Evolutionary conservation across 371 early-diverging fungal species (phyloP), one percentile per base, ranked within the genome.

Genomic region (Batkoa obscura): DNA sequence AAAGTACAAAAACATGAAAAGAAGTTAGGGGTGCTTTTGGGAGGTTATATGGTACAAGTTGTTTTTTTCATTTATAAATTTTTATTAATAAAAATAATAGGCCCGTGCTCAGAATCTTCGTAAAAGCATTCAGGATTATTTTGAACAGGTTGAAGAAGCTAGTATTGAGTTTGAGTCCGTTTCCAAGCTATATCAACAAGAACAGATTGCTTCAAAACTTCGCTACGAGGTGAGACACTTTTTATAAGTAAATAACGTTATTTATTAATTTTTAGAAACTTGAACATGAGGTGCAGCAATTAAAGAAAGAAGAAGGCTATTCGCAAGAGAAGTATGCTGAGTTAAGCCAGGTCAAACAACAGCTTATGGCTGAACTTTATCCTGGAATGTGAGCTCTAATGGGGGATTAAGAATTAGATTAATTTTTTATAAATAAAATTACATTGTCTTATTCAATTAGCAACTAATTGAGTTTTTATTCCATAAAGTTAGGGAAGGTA

Each of bases 1-100:
- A 73, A 73, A 43, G 90, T 90, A 0, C 71, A 73, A 17, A 92
- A 92, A 64, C 53, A 85, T n/a, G 94, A 94, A 61, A 88, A 85
- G 64, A 84, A 84, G 59, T 64, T 89, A 34, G 74, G 71, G 10
- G 72, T 90, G 9, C 72, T 75, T 17, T 65, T 90, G 35, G 94
- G 93, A 55, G 94, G 94, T 35, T 84, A 86, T 59, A 74, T 55
- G 36, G 45, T 47, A 51, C 5, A 3, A 32, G 9, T 47, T 2
- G 12, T 15, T 56, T 17, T 42, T 8, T 38, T 37, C 34, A 13
- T 9, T 5, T 10, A 9, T 31, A 43, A 39, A 43, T 53, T 31
- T 15, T 41, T 54, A 15, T 32, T 39, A 33, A 33, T 23, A 17
- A 43, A 47, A n/a, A n/a, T 17, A 12, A 6, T 43, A 72, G 64